A percentile compares a stretch with the other conserved stretches of the same genome.
phyloP scores from a whole-genome alignment of 306 rosid genomes.

The Sophora flavescens region DNA sequence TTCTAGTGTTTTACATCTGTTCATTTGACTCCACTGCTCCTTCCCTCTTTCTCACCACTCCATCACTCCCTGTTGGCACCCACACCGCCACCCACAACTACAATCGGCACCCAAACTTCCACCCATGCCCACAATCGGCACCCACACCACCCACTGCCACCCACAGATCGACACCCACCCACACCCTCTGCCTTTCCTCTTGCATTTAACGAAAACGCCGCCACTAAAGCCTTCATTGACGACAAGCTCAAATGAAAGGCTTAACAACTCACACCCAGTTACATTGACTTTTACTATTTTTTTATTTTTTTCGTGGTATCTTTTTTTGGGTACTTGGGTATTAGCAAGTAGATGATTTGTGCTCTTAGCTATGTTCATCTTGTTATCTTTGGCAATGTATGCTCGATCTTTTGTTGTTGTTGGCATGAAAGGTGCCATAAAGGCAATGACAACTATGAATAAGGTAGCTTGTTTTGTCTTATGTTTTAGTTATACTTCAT shows the following conservation, averaged over 20 bases:
- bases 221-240: too few species aligned
- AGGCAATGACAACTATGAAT: slow-evolving; percentile 90
- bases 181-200: too few species aligned
- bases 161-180: too few species aligned
- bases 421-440: slow-evolving; percentile 92
- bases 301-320: not conserved
- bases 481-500: not conserved
- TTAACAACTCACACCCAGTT: slow-evolving; percentile 99
- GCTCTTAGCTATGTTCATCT: slow-evolving; percentile 39
- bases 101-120: too few species aligned
- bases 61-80: too few species aligned
- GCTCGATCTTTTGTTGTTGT: slow-evolving; percentile 96
- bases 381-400: slow-evolving; percentile 81
- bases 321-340: not conserved
- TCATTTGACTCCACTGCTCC: too few species aligned
- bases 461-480: slow-evolving; percentile 59
- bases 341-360: not conserved
- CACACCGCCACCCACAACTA: too few species aligned
- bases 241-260: slow-evolving; percentile 99
- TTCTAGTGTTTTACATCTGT: too few species aligned
- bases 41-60: too few species aligned
- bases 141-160: too few species aligned
- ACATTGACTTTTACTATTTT: slow-evolving; percentile 25
- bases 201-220: too few species aligned
- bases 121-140: too few species aligned